These are phyloP conservation scores for Haplosporangium sp. DNA, from an alignment of 371 early-diverging fungal species.

Conservation along the genomic window DNA sequence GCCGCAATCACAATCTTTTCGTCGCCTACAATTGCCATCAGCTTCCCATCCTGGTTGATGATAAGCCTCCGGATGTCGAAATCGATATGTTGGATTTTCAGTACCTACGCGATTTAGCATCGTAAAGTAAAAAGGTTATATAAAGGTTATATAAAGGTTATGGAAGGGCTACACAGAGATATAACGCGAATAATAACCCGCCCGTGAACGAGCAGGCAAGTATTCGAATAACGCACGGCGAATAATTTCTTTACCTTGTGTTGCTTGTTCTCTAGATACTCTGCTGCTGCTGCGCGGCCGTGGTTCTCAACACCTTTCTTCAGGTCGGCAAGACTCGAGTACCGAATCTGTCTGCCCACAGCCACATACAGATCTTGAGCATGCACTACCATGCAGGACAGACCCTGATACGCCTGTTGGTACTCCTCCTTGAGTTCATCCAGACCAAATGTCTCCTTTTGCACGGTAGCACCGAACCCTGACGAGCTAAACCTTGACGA, in stretches of 20 bases:
- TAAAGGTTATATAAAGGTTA: too few relatives aligned
- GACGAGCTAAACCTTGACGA: too few relatives aligned
- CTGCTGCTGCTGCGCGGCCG: constrained; percentile 23
- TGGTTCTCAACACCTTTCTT: constrained; percentile 45
- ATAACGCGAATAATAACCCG: too few relatives aligned
- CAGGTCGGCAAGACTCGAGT: constrained; percentile 37
- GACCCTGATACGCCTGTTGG: constrained; percentile 25
- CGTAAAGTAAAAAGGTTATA: too few relatives aligned
- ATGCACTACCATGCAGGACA: constrained; percentile 45
- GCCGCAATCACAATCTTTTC: constrained; percentile 50
- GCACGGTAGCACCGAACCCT: background rate
- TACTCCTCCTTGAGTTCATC: constrained; percentile 40
- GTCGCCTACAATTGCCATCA: constrained; percentile 52
- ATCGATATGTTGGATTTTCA: constrained; percentile 34
- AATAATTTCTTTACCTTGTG: constrained; percentile 55
- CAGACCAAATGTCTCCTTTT: constrained; percentile 30
- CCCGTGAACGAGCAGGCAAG: too few relatives aligned
- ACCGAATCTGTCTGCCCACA: constrained; percentile 40
- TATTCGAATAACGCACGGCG: too few relatives aligned
- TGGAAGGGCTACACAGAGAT: too few relatives aligned
- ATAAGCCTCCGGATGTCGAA: constrained; percentile 51
- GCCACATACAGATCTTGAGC: constrained; percentile 48
- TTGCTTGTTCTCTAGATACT: constrained; percentile 37
- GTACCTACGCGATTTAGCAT: constrained; percentile 6
- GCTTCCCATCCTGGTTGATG: constrained; percentile 44